A percentile compares a stretch with the other conserved stretches of the same genome.
phyloP scores from a whole-genome alignment of 495 filamentous ascomycete genomes.

The Polyplosphaeria fusca region DNA sequence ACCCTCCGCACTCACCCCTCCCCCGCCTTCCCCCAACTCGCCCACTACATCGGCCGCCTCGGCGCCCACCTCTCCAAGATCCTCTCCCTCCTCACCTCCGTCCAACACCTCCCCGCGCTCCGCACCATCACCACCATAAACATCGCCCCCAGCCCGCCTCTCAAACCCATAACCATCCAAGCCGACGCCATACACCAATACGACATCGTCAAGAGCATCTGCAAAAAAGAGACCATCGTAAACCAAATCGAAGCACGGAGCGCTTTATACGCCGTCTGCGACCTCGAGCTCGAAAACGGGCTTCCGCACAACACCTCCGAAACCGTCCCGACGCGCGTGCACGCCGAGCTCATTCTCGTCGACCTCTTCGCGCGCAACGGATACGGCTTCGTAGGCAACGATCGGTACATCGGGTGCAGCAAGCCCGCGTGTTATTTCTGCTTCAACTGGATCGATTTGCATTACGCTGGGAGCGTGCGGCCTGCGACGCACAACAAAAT shows the following conservation, averaged over 20 bases:
- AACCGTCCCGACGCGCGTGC: neutral
- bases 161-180: neutral
- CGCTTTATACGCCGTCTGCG: neutral
- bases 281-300: neutral
- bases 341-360: neutral
- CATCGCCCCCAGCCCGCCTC: neutral
- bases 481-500: neutral
- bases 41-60: too few relatives aligned
- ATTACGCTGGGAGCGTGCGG: neutral
- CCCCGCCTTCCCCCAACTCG: too few relatives aligned
- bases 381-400: neutral
- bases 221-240: neutral
- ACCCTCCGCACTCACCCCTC: too few relatives aligned
- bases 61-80: too few relatives aligned
- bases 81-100: too few relatives aligned
- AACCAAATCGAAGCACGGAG: neutral
- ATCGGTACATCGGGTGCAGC: constrained; percentile 1
- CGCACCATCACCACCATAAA: too few relatives aligned
- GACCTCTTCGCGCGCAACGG: neutral
- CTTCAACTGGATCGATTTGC: neutral
- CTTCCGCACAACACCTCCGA: neutral
- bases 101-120: too few relatives aligned
- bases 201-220: neutral
- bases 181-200: neutral
- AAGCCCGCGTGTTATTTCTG: neutral